Conservation (phyloP, 1,284 basidiomycete species). For the Exobasidium cylindrosporum region DNA sequence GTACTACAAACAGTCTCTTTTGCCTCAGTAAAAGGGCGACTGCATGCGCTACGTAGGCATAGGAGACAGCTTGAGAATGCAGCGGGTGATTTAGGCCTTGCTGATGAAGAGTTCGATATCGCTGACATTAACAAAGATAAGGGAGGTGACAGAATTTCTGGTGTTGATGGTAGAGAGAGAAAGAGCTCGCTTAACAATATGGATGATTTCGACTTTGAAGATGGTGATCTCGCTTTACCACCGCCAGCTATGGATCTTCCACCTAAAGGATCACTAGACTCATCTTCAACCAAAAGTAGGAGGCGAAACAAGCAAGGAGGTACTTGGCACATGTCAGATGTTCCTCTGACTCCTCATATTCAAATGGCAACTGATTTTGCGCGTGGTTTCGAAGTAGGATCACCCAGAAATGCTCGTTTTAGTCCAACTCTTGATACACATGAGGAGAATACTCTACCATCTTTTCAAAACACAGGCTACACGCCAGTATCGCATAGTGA, state of each 20-base stretch:
- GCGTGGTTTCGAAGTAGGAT: constrained; percentile 24
- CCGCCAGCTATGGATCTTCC: constrained; percentile 43
- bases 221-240: constrained; percentile 43
- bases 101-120: constrained; percentile 5
- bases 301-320: constrained; percentile 22
- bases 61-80: constrained; percentile 40
- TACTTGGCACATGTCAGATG: constrained; percentile 47
- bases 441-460: background rate
- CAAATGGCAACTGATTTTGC: constrained; percentile 25
- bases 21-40: constrained; percentile 32
- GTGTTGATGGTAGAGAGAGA: background rate
- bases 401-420: constrained; percentile 9
- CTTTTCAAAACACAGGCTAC: background rate
- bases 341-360: constrained; percentile 45
- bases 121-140: background rate
- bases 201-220: constrained; percentile 23
- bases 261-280: background rate
- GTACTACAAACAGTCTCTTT: constrained; percentile 30
- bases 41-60: constrained; percentile 44
- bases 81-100: constrained; percentile 43
- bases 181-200: background rate
- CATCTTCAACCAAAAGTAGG: constrained; percentile 12
- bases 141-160: too few relatives aligned
- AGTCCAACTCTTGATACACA: background rate
- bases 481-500: background rate